Evolutionary conservation across 108 stramenopile genomes (phyloP), one percentile per base, ranked within the genome.

Genomic region (Cyclotella baltica): DNA sequence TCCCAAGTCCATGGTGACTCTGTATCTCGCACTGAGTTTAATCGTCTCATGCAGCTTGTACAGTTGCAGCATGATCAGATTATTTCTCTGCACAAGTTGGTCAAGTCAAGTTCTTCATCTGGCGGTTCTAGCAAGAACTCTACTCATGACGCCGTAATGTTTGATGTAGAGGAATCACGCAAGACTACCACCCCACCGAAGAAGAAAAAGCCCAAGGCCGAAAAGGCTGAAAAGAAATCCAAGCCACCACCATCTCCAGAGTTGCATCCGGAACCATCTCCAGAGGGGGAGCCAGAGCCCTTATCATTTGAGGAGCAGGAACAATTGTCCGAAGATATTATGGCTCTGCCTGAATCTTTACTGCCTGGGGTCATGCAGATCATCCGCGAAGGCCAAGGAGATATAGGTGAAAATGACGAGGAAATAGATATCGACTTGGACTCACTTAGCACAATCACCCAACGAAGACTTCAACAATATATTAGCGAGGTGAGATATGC

Each of bases 381-480:
- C 40, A 92, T 96, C 58, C 75, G 92, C 56, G 92, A 96, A 70
- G 85, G 91, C 43, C 85, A 91, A n/a, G 79, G 78, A 48, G 70
- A 91, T 25, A 84, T n/a, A n/a, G n/a, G 83, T 56, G 90, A 83
- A 16, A 92, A 96, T 56, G 94, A 91, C 68, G 94, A 93, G 34
- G 83, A 83, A 75, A 96, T 96, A 55, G 94, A 96, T 75, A 82
- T 96, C n/a, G 94, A 93, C 47, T 89, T 93, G 70, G 94, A 96
- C 63, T 83, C 84, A 50, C 89, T 96, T 40, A 90, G 92, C 63
- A 87, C 83, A 18, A 70, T 27, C 29, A 93, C 94, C 5, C 94
- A 93, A 76, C 82, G 92, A 30, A 93, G 89, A 77, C 86, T 96
- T 34, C 85, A 87, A 67, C 78, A 84, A 30, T 90, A 87, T 62